A percentile compares a stretch with the other conserved stretches of the same genome.
Conservation (phyloP, 2,329 filamentous ascomycete genomes). For the Blumeria hordei region DNA sequence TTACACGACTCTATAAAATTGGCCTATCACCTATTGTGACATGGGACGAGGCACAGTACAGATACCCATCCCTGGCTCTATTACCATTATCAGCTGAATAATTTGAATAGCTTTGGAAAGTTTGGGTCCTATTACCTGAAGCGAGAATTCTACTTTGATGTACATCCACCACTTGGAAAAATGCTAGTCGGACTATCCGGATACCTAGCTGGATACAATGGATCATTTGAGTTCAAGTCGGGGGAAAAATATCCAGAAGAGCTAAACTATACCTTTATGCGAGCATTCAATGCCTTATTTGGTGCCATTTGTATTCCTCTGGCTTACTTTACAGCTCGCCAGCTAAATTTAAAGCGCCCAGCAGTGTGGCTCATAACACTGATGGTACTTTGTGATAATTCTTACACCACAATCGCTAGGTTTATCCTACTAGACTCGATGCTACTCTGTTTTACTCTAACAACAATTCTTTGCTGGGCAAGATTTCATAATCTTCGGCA, state of each 20-base stretch:
- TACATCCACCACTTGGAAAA: slow-evolving; percentile 88
- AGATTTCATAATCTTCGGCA: slow-evolving; percentile 80
- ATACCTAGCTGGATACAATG: slow-evolving; percentile 93
- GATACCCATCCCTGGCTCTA: slow-evolving; percentile 15
- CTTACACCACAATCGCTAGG: slow-evolving; percentile 93
- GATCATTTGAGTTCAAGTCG: slow-evolving; percentile 97
- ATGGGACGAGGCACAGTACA: slow-evolving; percentile 55
- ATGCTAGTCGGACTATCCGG: slow-evolving; percentile 94
- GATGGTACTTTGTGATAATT: slow-evolving; percentile 98
- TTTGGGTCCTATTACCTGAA: slow-evolving; percentile 98
- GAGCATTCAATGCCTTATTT: slow-evolving; percentile 87
- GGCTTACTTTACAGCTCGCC: slow-evolving; percentile 84
- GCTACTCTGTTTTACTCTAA: slow-evolving; percentile 96
- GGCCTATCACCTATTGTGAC: slow-evolving; percentile 49
- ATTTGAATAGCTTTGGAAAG: slow-evolving; percentile 51
- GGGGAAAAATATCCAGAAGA: slow-evolving; percentile 86
- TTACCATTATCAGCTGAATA: slow-evolving; percentile 3
- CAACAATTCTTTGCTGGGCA: slow-evolving; percentile 88
- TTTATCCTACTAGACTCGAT: slow-evolving; percentile 98
- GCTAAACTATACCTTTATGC: slow-evolving; percentile 95
- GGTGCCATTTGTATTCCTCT: slow-evolving; percentile 79
- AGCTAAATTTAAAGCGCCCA: slow-evolving; percentile 64
- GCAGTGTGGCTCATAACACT: slow-evolving; percentile 87
- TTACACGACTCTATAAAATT: slow-evolving; percentile 46
- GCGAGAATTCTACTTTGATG: slow-evolving; percentile 96